phyloP scores from a whole-genome alignment of 2,329 filamentous ascomycete species.

The Fusarium sp. region DNA sequence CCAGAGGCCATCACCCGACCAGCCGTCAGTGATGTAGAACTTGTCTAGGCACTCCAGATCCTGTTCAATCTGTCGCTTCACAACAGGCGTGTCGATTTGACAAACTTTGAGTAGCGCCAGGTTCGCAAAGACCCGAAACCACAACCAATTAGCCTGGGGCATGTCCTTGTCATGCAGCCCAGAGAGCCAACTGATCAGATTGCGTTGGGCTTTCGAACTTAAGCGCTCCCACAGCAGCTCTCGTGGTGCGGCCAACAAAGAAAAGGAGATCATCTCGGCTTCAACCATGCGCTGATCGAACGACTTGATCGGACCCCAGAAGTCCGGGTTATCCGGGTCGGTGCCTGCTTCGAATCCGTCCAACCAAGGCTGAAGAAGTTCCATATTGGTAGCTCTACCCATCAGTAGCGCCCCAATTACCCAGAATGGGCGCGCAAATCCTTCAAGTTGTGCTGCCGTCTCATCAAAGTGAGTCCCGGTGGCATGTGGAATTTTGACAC shows the following conservation, averaged over 20 bases:
- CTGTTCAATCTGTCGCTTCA: neutral
- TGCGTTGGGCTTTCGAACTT: conserved; percentile 22
- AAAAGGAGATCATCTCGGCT: conserved; percentile 64
- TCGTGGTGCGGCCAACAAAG: conserved; percentile 60
- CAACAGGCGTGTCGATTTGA: conserved; percentile 10
- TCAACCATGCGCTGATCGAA: conserved; percentile 69
- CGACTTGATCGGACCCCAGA: conserved; percentile 62
- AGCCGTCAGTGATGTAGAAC: neutral
- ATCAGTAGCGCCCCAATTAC: conserved; percentile 13
- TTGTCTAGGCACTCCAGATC: neutral
- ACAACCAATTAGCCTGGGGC: conserved; percentile 65
- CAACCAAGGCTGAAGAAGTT: conserved; percentile 44
- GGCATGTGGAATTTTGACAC: conserved; percentile 53
- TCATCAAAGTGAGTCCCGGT: conserved; percentile 61
- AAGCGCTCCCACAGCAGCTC: conserved; percentile 52
- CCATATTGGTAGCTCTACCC: neutral
- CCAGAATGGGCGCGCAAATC: conserved; percentile 50
- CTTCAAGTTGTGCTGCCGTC: conserved; percentile 60
- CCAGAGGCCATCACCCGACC: conserved; percentile 3
- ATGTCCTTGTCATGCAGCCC: conserved; percentile 60
- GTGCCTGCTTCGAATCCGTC: conserved; percentile 51
- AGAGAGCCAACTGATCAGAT: conserved; percentile 58
- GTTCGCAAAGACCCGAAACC: conserved; percentile 66
- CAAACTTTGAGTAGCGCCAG: conserved; percentile 60
- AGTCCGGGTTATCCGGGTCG: conserved; percentile 53